phyloP scores from a whole-genome alignment of 106 monocot genomes.

The Chionographis japonica region DNA sequence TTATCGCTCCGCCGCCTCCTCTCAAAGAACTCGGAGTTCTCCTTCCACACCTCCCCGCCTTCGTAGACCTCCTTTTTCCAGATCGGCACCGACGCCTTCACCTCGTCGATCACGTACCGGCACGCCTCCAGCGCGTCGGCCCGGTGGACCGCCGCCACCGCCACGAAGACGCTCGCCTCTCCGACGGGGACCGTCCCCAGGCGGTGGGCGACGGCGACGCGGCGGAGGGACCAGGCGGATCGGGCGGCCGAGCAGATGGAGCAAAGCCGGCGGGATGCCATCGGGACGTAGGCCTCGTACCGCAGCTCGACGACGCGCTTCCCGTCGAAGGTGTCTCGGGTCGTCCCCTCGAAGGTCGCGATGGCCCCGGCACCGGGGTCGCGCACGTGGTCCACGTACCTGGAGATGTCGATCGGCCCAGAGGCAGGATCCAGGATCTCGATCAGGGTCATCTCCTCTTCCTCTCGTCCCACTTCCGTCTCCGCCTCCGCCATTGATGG shows the following conservation, averaged over 20 bases:
- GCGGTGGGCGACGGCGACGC: constrained; percentile 75
- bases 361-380: constrained; percentile 76
- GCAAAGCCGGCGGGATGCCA: constrained; percentile 60
- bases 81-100: constrained; percentile 91
- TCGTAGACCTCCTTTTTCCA: constrained; percentile 99
- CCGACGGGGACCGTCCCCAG: constrained; percentile 66
- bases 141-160: constrained; percentile 73
- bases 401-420: constrained; percentile 32
- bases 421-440: constrained; percentile 60
- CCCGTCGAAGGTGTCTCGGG: constrained; percentile 84
- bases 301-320: constrained; percentile 67
- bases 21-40: constrained; percentile 78
- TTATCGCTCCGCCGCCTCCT: neutral
- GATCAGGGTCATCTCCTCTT: constrained; percentile 40
- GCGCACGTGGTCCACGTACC: constrained; percentile 64
- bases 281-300: constrained; percentile 84
- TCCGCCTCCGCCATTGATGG: constrained; percentile 5
- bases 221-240: constrained; percentile 29
- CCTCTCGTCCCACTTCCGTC: neutral
- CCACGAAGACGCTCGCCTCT: constrained; percentile 91
- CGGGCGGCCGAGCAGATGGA: constrained; percentile 45
- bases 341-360: constrained; percentile 92
- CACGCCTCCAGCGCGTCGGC: constrained; percentile 81
- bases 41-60: constrained; percentile 93
- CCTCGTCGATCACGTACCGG: constrained; percentile 79